Evolutionary conservation across 106 monocot species (phyloP).

Genomic region (Allium sativum): DNA sequence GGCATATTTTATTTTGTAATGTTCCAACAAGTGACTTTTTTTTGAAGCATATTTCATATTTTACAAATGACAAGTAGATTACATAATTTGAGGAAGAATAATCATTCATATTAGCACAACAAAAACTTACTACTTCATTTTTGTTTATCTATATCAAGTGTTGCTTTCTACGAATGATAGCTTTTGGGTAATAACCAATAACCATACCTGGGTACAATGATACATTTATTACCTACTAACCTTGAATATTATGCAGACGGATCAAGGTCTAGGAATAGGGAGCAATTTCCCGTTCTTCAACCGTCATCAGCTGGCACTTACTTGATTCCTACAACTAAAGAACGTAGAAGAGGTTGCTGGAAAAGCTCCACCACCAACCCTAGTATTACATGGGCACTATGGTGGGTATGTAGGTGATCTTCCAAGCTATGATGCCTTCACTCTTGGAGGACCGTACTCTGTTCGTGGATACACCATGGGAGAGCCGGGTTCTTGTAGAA

Average conservation of each 20-base stretch:
- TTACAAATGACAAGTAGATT: no score
- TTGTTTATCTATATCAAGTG: no score
- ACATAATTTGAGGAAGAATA: no score
- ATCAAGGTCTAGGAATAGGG: slow-evolving; percentile 91
- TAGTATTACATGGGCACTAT: slow-evolving; percentile 91
- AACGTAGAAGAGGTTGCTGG: slow-evolving; percentile 69
- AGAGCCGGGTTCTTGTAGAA: slow-evolving; percentile 79
- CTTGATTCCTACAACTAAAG: slow-evolving; percentile 74
- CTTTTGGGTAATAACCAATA: no score
- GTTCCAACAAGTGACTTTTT: no score
- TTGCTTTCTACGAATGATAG: no score
- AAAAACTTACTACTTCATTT: no score
- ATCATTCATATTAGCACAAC: no score
- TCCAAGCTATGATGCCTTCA: slow-evolving; percentile 92
- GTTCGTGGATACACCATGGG: slow-evolving; percentile 96
- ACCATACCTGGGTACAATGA: no score
- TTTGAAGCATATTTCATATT: no score
- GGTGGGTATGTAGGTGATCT: slow-evolving; percentile 97
- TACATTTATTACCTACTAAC: no score
- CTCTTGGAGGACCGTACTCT: slow-evolving; percentile 96
- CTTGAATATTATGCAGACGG: slow-evolving; percentile 32
- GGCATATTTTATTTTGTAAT: no score
- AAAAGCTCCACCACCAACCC: slow-evolving; percentile 72
- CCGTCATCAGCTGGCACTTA: slow-evolving; percentile 78
- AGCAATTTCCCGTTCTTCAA: slow-evolving; percentile 93